Evolutionary conservation across 2,329 filamentous ascomycete genomes (phyloP).

Genomic region (Alternaria brassicae): DNA sequence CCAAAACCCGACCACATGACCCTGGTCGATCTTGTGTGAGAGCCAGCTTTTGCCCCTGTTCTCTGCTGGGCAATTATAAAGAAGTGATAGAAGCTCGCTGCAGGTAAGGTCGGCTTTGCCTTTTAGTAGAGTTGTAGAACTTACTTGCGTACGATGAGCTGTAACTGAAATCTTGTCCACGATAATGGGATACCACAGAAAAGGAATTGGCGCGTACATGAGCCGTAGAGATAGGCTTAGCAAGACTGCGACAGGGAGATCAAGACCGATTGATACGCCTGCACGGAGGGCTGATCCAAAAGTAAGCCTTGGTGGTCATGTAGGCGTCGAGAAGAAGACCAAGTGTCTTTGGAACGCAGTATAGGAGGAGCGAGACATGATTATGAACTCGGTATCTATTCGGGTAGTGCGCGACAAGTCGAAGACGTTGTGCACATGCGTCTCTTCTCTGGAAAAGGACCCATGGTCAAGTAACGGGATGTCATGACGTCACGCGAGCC

Average conservation of each 20-base stretch:
- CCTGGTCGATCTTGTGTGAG: slow-evolving; percentile 28
- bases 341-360: slow-evolving; percentile 33
- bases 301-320: slow-evolving; percentile 27
- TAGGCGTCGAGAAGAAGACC: slow-evolving; percentile 32
- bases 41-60: slow-evolving; percentile 18
- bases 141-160: slow-evolving; percentile 27
- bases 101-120: slow-evolving; percentile 26
- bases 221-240: slow-evolving; percentile 29
- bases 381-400: not conserved
- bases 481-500: slow-evolving; percentile 13
- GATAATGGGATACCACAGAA: slow-evolving; percentile 23
- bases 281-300: slow-evolving; percentile 27
- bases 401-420: not conserved
- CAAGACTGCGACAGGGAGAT: slow-evolving; percentile 29
- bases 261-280: slow-evolving; percentile 26
- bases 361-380: slow-evolving; percentile 23
- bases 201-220: slow-evolving; percentile 28
- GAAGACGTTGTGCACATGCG: not conserved
- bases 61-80: not conserved
- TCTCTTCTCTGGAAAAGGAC: not conserved
- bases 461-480: not conserved
- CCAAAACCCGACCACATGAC: slow-evolving; percentile 33
- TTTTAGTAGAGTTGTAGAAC: slow-evolving; percentile 10
- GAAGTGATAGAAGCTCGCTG: slow-evolving; percentile 22
- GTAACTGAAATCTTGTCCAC: slow-evolving; percentile 26